These are phyloP conservation scores for Macrophomina tecta DNA, from an alignment of 2,329 filamentous ascomycete species.

Conservation along the genomic window DNA sequence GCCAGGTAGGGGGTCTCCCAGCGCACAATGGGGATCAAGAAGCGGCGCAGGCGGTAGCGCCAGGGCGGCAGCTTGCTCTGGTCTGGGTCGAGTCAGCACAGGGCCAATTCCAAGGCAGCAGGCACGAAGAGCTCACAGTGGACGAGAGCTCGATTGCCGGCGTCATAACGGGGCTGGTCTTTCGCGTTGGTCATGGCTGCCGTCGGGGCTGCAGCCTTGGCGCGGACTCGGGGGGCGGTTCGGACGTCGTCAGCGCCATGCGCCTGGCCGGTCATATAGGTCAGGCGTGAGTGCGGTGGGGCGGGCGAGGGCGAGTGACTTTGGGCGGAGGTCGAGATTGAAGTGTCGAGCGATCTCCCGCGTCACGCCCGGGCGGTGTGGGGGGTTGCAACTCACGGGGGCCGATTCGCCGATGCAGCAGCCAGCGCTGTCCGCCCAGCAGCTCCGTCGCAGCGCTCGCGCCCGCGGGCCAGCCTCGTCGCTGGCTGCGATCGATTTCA, in stretches of 20 bases:
- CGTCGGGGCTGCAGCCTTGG: slow-evolving; percentile 19
- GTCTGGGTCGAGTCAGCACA: slow-evolving; percentile 59
- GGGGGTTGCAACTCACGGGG: background rate
- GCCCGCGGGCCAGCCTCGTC: background rate
- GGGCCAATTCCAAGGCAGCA: slow-evolving; percentile 8
- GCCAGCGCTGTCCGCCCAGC: background rate
- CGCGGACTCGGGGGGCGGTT: background rate
- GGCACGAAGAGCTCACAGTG: slow-evolving; percentile 49
- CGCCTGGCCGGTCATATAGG: slow-evolving; percentile 26
- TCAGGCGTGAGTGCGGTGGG: slow-evolving; percentile 9
- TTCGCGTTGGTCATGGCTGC: slow-evolving; percentile 30
- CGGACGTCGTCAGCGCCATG: slow-evolving; percentile 23
- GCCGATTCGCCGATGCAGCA: slow-evolving; percentile 16
- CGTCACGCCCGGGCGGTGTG: slow-evolving; percentile 23
- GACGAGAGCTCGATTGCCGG: slow-evolving; percentile 79
- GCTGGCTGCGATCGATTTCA: slow-evolving; percentile 6
- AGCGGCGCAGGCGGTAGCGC: slow-evolving; percentile 85
- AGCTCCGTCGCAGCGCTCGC: background rate
- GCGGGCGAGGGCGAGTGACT: slow-evolving; percentile 20
- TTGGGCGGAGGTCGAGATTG: slow-evolving; percentile 25
- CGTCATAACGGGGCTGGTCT: slow-evolving; percentile 56
- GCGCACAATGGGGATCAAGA: slow-evolving; percentile 82
- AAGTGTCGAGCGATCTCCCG: slow-evolving; percentile 26
- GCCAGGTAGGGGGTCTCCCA: slow-evolving; percentile 96
- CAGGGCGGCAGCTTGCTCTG: slow-evolving; percentile 82